A percentile compares a stretch with the other conserved stretches of the same genome.
Evolutionary conservation across 169 alveolate genomes (phyloP).

Genomic region (Plasmodium falciparum): DNA sequence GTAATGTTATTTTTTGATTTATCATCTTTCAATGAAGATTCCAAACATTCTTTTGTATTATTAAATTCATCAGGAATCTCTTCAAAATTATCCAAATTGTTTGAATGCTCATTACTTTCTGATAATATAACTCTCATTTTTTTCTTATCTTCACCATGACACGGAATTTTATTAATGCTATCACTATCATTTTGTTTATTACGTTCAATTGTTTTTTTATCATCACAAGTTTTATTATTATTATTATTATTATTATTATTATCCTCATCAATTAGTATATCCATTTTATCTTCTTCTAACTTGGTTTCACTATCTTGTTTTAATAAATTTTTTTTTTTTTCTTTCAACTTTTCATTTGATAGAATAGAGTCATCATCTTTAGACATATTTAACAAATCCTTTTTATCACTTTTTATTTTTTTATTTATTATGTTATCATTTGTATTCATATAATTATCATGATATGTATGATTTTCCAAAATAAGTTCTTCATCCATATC

Average conservation of each 20-base stretch:
- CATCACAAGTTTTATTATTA: too few species aligned
- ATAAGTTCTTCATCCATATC: not conserved
- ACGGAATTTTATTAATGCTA: not conserved
- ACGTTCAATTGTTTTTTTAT: not conserved
- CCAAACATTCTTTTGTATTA: too few species aligned
- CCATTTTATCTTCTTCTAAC: too few species aligned
- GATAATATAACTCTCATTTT: not conserved
- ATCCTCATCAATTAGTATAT: too few species aligned
- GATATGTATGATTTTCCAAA: not conserved
- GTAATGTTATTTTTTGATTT: too few species aligned
- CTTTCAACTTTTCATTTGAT: not conserved
- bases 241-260: too few species aligned
- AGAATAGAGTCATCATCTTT: not conserved
- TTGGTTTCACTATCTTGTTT: too few species aligned
- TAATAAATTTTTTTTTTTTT: not conserved
- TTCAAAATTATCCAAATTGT: not conserved
- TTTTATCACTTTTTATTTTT: not conserved
- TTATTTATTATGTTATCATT: not conserved
- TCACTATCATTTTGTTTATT: not conserved
- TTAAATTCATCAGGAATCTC: not conserved
- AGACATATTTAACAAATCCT: not conserved
- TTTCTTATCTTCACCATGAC: not conserved
- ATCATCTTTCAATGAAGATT: too few species aligned
- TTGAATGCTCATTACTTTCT: not conserved
- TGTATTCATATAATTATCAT: slow-evolving; percentile 2